Percentiles rank a stretch among this genome's conserved stretches.
Conservation (phyloP, 2,329 filamentous ascomycete species). For the Cadophora sp. region DNA sequence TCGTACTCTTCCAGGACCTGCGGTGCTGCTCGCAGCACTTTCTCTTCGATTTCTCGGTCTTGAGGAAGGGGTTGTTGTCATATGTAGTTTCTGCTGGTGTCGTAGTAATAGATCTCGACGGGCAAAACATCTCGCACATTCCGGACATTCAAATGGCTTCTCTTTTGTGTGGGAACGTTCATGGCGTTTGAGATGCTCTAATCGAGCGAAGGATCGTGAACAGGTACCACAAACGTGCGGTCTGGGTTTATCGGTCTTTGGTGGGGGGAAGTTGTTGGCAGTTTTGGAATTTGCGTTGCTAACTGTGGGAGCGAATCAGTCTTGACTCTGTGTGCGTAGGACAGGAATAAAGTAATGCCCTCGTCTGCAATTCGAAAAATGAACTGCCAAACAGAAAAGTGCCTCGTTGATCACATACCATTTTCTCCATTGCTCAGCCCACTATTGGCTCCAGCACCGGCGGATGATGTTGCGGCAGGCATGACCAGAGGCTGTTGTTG, state of each 20-base stretch:
- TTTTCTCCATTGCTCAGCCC: conserved; percentile 41
- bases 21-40: conserved; percentile 77
- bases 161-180: conserved; percentile 97
- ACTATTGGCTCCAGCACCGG: conserved; percentile 35
- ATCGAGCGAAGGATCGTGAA: conserved; percentile 86
- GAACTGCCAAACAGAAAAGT: background rate
- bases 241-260: conserved; percentile 96
- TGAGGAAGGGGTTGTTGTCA: conserved; percentile 86
- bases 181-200: conserved; percentile 97
- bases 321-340: conserved; percentile 12
- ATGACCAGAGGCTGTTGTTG: conserved; percentile 39
- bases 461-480: conserved; percentile 42
- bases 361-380: conserved; percentile 10
- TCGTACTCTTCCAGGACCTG: conserved; percentile 75
- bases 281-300: conserved; percentile 36
- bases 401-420: conserved; percentile 36
- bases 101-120: conserved; percentile 88
- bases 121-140: conserved; percentile 94
- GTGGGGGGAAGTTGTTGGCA: conserved; percentile 64
- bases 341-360: conserved; percentile 25
- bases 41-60: conserved; percentile 88
- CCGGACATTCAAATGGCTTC: conserved; percentile 97
- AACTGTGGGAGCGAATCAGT: conserved; percentile 31
- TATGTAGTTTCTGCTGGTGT: conserved; percentile 98
- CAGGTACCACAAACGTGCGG: conserved; percentile 95